phyloP scores from a whole-genome alignment of 1,284 basidiomycete genomes.

The Trichosporon sp. region DNA sequence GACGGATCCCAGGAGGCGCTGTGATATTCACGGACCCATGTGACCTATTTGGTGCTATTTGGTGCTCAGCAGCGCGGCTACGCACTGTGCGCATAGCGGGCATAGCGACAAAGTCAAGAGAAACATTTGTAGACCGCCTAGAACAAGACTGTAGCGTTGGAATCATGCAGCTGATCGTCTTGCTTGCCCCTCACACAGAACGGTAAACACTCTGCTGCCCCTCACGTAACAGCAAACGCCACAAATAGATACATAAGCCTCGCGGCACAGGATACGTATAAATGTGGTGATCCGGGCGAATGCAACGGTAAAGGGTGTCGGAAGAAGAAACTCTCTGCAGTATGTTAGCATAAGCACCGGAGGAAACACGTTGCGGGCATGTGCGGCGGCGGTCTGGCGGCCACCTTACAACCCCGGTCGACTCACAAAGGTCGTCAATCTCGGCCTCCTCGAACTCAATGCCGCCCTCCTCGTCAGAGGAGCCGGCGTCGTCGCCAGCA shows the following conservation, averaged over 20 bases:
- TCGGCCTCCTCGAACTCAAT: slow-evolving; percentile 78
- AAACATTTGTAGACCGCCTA: not conserved
- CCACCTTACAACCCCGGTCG: not conserved
- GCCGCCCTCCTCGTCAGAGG: slow-evolving; percentile 66
- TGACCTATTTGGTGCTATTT: too few relatives aligned
- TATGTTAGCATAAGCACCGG: not conserved
- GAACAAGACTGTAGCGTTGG: not conserved
- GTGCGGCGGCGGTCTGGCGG: not conserved
- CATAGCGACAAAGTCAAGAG: not conserved
- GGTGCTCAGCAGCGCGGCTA: too few relatives aligned
- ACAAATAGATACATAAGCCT: slow-evolving; percentile 1
- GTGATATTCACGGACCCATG: too few relatives aligned
- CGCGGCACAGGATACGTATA: slow-evolving; percentile 1
- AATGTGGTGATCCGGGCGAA: not conserved
- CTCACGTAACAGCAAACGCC: too few relatives aligned
- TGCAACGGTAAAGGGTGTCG: not conserved
- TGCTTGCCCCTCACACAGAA: too few relatives aligned
- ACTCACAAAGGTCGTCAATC: slow-evolving; percentile 49
- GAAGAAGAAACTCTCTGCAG: not conserved
- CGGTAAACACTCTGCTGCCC: too few relatives aligned
- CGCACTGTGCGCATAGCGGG: too few relatives aligned
- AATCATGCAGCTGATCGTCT: not conserved
- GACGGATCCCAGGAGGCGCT: too few relatives aligned
- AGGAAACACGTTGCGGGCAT: too few relatives aligned
- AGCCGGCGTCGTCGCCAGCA: slow-evolving; percentile 56